Conservation (phyloP, 2,329 filamentous ascomycete species). For the Colletotrichum salicis region DNA sequence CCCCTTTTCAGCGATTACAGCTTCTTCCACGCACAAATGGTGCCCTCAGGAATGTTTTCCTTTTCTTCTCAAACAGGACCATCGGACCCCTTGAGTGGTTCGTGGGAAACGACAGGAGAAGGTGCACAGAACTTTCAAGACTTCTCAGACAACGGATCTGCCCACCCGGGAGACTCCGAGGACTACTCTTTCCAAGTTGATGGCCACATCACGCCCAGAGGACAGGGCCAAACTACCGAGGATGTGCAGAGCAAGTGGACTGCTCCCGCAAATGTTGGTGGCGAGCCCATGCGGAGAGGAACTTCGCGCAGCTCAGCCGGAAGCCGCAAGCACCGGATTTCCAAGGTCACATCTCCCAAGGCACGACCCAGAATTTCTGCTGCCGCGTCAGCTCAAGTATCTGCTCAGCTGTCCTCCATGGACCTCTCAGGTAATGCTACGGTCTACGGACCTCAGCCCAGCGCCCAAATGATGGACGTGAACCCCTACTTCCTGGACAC, state of each 20-base stretch:
- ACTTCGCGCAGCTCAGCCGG: conserved; percentile 56
- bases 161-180: conserved; percentile 63
- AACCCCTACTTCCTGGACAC: conserved; percentile 63
- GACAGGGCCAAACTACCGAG: conserved; percentile 59
- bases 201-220: conserved; percentile 65
- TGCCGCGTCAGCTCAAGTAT: conserved; percentile 57
- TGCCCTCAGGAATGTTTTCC: conserved; percentile 64
- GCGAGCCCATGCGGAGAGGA: conserved; percentile 56
- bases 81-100: conserved; percentile 64
- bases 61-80: conserved; percentile 70
- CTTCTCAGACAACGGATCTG: conserved; percentile 61
- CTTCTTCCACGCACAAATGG: conserved; percentile 62
- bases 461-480: conserved; percentile 56
- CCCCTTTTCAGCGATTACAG: conserved; percentile 64
- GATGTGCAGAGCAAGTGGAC: conserved; percentile 61
- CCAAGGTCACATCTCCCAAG: conserved; percentile 56
- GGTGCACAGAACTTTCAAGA: conserved; percentile 69
- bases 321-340: conserved; percentile 57
- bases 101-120: conserved; percentile 68
- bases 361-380: conserved; percentile 54
- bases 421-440: conserved; percentile 63
- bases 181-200: conserved; percentile 59
- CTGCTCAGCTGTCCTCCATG: conserved; percentile 62
- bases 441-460: conserved; percentile 51
- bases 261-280: conserved; percentile 48